Percentiles rank a stretch among this genome's conserved stretches.
phyloP scores from a whole-genome alignment of 1,284 basidiomycete species.

The Pseudozyma sp. region DNA sequence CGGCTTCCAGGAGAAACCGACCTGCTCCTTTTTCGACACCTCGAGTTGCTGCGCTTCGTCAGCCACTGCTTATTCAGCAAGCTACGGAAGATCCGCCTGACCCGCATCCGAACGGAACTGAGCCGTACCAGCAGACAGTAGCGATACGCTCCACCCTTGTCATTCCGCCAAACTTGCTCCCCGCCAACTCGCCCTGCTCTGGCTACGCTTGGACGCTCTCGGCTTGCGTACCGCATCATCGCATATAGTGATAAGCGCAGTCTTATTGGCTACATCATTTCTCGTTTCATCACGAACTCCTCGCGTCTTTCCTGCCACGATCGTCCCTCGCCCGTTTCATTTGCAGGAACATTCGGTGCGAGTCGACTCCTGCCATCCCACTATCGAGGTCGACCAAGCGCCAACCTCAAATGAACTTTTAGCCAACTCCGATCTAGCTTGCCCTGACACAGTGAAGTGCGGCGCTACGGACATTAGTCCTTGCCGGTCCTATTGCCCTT shows the following conservation, averaged over 20 bases:
- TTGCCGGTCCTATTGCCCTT: conserved; percentile 9
- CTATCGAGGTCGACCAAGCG: conserved; percentile 7
- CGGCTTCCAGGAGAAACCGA: no score
- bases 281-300: background rate
- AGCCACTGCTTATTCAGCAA: no score
- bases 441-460: background rate
- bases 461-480: background rate
- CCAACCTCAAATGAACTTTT: conserved; percentile 3
- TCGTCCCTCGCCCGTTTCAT: conserved; percentile 5
- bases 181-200: no score
- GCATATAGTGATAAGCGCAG: background rate
- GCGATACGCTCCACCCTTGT: no score
- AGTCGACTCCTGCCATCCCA: background rate
- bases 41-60: no score
- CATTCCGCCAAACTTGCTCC: no score
- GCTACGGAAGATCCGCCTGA: no score
- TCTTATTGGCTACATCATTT: background rate
- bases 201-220: no score
- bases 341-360: conserved; percentile 3
- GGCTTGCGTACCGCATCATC: background rate
- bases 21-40: no score
- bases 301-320: background rate
- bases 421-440: conserved; percentile 1
- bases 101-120: no score
- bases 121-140: no score